These are phyloP conservation scores for Dicorynia guianensis DNA, from an alignment of 306 rosid genomes.

Conservation along the genomic window DNA sequence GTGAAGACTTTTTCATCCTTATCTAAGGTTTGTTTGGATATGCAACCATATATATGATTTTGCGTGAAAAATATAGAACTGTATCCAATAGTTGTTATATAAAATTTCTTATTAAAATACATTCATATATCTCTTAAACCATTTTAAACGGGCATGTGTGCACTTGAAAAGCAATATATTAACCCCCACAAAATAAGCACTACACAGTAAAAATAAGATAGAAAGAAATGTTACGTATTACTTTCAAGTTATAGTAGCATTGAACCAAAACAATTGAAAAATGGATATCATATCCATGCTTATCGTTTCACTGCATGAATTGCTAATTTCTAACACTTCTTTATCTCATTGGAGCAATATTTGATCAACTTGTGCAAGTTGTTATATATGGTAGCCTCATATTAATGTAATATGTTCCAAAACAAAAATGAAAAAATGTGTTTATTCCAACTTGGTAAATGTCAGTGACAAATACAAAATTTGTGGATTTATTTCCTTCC, in stretches of 20 bases:
- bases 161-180: too few relatives aligned
- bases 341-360: constrained; percentile 20
- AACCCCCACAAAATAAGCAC: neutral
- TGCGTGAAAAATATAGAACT: too few relatives aligned
- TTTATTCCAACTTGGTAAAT: neutral
- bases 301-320: constrained; percentile 15
- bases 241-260: constrained; percentile 8
- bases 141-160: too few relatives aligned
- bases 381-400: constrained; percentile 4
- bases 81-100: too few relatives aligned
- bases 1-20: too few relatives aligned
- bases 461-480: neutral
- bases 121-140: too few relatives aligned
- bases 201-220: neutral
- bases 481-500: neutral
- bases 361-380: constrained; percentile 14
- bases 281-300: constrained; percentile 19
- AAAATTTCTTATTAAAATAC: too few relatives aligned
- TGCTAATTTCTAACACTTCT: neutral
- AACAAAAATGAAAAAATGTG: neutral
- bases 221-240: too few relatives aligned
- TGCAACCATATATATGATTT: too few relatives aligned
- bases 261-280: constrained; percentile 4
- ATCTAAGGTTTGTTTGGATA: too few relatives aligned
- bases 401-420: constrained; percentile 4